Conservation (phyloP, 371 early-diverging fungal species). For the Nematocida ironsii region DNA sequence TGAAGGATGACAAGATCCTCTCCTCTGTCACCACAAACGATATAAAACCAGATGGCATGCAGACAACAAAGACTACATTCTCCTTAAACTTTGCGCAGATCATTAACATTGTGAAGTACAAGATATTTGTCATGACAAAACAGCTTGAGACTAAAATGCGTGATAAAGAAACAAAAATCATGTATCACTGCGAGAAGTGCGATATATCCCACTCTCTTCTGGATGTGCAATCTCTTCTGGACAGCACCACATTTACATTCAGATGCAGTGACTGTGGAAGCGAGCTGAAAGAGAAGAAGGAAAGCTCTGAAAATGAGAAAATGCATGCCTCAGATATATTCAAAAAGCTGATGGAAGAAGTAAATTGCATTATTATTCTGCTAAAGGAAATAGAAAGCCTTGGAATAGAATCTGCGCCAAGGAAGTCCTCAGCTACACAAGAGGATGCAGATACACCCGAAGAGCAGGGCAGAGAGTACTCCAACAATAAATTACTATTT, state of each 20-base stretch:
- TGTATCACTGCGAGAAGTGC: slow-evolving; percentile 66
- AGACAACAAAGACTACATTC: slow-evolving; percentile 61
- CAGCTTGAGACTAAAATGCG: slow-evolving; percentile 62
- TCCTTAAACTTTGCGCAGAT: slow-evolving; percentile 69
- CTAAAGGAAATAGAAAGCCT: slow-evolving; percentile 67
- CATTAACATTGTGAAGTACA: slow-evolving; percentile 70
- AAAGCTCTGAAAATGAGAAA: slow-evolving; percentile 35
- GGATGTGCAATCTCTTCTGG: slow-evolving; percentile 66
- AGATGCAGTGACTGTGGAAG: slow-evolving; percentile 68
- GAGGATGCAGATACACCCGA: neutral
- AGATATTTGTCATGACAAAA: slow-evolving; percentile 70
- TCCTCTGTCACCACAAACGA: slow-evolving; percentile 68
- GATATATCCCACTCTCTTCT: slow-evolving; percentile 64
- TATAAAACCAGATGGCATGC: slow-evolving; percentile 62
- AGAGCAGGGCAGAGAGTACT: slow-evolving; percentile 43
- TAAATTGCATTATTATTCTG: slow-evolving; percentile 61
- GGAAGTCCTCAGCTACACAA: slow-evolving; percentile 36
- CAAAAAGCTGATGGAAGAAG: slow-evolving; percentile 59
- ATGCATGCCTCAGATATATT: slow-evolving; percentile 36
- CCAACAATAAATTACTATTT: neutral
- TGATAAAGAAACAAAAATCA: slow-evolving; percentile 46
- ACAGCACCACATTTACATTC: slow-evolving; percentile 63
- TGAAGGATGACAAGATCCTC: slow-evolving; percentile 69
- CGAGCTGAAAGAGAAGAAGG: slow-evolving; percentile 66
- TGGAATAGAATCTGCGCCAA: slow-evolving; percentile 67